Evolutionary conservation across 805 yeast genomes (phyloP).

Genomic region (Ogataea neopini): DNA sequence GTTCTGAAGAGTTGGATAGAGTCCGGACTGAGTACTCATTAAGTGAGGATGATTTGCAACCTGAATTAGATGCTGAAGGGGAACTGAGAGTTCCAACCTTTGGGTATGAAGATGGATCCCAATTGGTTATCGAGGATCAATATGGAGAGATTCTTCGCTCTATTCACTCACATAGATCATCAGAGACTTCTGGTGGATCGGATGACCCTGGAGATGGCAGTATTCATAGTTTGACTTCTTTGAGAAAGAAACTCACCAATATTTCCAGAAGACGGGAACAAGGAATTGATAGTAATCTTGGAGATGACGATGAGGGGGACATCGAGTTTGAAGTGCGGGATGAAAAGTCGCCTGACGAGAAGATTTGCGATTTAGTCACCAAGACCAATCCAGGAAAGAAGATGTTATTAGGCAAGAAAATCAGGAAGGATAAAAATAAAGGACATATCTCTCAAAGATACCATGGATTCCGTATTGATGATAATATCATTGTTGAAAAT

Average conservation of each 20-base stretch:
- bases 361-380: slow-evolving; percentile 17
- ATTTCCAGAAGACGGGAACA: neutral
- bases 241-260: slow-evolving; percentile 15
- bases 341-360: slow-evolving; percentile 11
- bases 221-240: slow-evolving; percentile 22
- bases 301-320: slow-evolving; percentile 5
- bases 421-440: slow-evolving; percentile 11
- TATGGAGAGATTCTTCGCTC: slow-evolving; percentile 78
- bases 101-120: slow-evolving; percentile 69
- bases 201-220: slow-evolving; percentile 7
- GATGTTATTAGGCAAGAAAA: slow-evolving; percentile 15
- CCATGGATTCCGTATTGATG: slow-evolving; percentile 77
- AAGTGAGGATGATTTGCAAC: slow-evolving; percentile 30
- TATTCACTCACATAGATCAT: slow-evolving; percentile 34
- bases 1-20: slow-evolving; percentile 17
- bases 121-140: slow-evolving; percentile 75
- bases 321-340: slow-evolving; percentile 6
- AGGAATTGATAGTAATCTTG: slow-evolving; percentile 3
- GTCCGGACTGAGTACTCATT: slow-evolving; percentile 22
- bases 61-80: slow-evolving; percentile 37
- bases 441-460: slow-evolving; percentile 33
- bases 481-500: slow-evolving; percentile 79
- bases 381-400: slow-evolving; percentile 17
- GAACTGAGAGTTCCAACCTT: slow-evolving; percentile 35
- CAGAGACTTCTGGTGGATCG: slow-evolving; percentile 2